Base-by-base conservation (phyloP, 257 asterid species). In the Coffea canephora region DNA sequence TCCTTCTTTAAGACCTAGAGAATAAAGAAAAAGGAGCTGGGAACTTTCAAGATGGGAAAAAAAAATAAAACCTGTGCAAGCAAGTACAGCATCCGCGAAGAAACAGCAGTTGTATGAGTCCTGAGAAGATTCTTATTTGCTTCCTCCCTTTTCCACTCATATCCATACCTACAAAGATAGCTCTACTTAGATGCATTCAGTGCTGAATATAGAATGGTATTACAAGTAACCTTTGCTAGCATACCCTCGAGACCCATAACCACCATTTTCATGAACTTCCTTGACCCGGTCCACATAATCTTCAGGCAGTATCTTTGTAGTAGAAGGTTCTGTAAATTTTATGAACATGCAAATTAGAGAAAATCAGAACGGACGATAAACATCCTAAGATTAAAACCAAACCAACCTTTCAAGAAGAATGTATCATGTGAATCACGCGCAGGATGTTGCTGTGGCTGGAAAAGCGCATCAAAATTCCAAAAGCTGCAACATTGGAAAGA, bases 381-480 rank as follows among this genome's bases (percentile, higher is more conserved):
- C 50, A 83, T 74, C 62, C 6, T 36, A 84, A 83, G 78, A 62
- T 18, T 68, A 34, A 84, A 69, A 66, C 19, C 41, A 66, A 78
- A 59, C 83, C 67, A 72, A 91, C 99, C 99, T 91, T 91, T 91
- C 82, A 96, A 81, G 85, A 96, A 96, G 91, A 96, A 96, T 25
- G 99, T 94, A 84, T 96, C 99, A 36, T 94, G 99, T 74, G 99
- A 96, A 91, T 96, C 98, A 80, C 99, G 97, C 74, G 99, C 99
- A 55, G 99, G 99, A 79, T 96, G 99, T 82, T 96, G 99, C 71
- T 96, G 98, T 18, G 98, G 97, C 90, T 96, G 99, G 91, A 94
- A 94, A 80, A 96, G 97, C n/a, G 97, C 96, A 75, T 96, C 99
- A 75, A 96, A 96, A 81, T 96, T 96, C 98, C 97, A 96, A 89